These are phyloP conservation scores for Pharus latifolius DNA, from an alignment of 176 grass and related monocot genomes.

Conservation along the genomic window DNA sequence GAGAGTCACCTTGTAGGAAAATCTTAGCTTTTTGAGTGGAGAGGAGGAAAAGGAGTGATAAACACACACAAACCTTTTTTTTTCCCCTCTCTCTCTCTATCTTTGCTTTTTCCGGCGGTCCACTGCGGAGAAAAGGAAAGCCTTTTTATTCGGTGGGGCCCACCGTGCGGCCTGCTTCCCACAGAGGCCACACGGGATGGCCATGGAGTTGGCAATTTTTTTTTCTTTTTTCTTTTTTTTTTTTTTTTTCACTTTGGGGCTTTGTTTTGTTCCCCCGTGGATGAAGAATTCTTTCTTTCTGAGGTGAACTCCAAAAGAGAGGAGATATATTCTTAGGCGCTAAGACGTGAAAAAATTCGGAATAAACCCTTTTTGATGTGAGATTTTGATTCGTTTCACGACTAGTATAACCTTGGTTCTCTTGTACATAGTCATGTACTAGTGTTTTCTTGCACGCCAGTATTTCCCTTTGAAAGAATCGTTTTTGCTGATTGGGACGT, in stretches of 20 bases:
- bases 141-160: neutral
- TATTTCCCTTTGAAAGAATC: neutral
- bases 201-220: neutral
- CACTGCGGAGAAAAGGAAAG: neutral
- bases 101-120: neutral
- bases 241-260: no score
- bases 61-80: neutral
- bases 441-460: slow-evolving; percentile 8
- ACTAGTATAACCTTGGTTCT: neutral
- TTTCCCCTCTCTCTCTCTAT: neutral
- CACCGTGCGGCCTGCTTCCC: neutral
- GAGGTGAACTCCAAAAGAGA: neutral
- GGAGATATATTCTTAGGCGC: neutral
- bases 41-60: slow-evolving; percentile 7
- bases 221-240: no score
- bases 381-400: neutral
- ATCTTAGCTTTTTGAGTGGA: neutral
- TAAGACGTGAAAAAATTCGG: neutral
- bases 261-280: no score
- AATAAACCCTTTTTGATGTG: neutral
- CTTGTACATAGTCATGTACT: neutral
- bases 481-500: neutral
- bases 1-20: neutral
- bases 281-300: neutral
- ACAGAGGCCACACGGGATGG: slow-evolving; percentile 5